phyloP scores from a whole-genome alignment of 1,284 basidiomycete genomes.

The Pyrrhoderma noxium region DNA sequence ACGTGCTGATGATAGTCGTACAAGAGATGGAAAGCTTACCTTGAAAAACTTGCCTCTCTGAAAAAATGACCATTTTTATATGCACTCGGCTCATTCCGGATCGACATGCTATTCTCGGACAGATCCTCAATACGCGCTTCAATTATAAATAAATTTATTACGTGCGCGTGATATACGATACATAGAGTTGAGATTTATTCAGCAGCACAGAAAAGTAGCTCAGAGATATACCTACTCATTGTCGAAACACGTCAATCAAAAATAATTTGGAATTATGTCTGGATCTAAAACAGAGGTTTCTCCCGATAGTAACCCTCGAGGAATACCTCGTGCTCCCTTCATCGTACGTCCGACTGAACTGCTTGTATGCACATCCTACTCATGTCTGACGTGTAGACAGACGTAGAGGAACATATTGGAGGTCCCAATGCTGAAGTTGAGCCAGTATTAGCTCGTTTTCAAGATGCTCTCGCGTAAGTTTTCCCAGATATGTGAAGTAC shows the following conservation, averaged over 20 bases:
- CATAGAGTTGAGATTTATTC: too few species aligned
- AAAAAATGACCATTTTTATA: constrained; percentile 2
- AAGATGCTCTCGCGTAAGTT: constrained; percentile 87
- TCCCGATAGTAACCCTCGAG: constrained; percentile 74
- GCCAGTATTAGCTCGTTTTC: constrained; percentile 73
- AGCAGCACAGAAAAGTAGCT: too few species aligned
- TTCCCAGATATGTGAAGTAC: constrained; percentile 20
- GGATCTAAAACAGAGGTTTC: constrained; percentile 35
- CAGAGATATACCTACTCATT: too few species aligned
- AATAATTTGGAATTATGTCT: constrained; percentile 27
- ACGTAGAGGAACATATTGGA: constrained; percentile 85
- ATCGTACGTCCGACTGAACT: constrained; percentile 54
- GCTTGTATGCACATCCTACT: not conserved
- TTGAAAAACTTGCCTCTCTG: not conserved
- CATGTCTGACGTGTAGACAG: constrained; percentile 39
- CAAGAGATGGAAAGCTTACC: constrained; percentile 11
- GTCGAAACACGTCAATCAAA: not conserved
- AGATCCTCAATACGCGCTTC: not conserved
- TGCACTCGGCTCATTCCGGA: constrained; percentile 7
- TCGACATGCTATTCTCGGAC: not conserved
- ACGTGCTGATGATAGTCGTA: constrained; percentile 9
- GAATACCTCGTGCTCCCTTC: constrained; percentile 93
- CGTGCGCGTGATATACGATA: too few species aligned
- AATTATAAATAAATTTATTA: not conserved
- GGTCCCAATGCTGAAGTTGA: constrained; percentile 78